Evolutionary conservation across 2,329 filamentous ascomycete genomes (phyloP), one percentile per base, ranked within the genome.

Genomic region (Nothopassalora personata): DNA sequence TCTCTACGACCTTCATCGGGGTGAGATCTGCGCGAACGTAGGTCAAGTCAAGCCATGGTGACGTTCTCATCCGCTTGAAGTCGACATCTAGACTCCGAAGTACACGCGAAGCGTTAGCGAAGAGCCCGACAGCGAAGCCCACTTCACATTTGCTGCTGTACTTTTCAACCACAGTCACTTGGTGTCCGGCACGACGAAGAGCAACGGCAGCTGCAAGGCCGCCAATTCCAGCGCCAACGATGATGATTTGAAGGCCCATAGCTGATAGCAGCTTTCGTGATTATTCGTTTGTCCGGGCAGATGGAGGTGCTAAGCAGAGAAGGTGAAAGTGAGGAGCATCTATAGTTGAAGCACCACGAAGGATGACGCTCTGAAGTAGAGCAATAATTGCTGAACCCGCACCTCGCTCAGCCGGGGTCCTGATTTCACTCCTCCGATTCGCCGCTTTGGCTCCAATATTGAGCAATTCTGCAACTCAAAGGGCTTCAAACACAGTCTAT

Each of bases 161-260:
- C 43, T 54, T 58, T 23, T 80, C 82, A 64, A 84, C 81, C 0
- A 84, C 72, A 31, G 80, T 76, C 33, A 85, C 81, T 1, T 76
- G 71, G 67, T 85, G 81, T 49, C 82, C 81, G 34, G 75, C 73
- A 5, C 76, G 71, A 43, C 78, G 64, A 11, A 84, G 77, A 10
- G 74, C 72, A 55, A 78, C 73, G 34, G 82, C 81, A 1, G 80
- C 76, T 0, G 76, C 71, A 10, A 75, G 75, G 54, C 81, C 82
- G 19, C 83, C 76, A 59, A 81, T 81, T 64, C 84, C 81, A 15
- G 79, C 79, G 10, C 81, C 84, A 43, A 82, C 81, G 15, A 82
- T 84, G 55, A 84, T 82, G 55, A 79, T 68, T 53, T 79, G 75
- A 11, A 64, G 54, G 15, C 50, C 31, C 57, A 57, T 57, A 23